phyloP scores from a whole-genome alignment of 352 stramenopile genomes.

The Blastocystis sp. region DNA sequence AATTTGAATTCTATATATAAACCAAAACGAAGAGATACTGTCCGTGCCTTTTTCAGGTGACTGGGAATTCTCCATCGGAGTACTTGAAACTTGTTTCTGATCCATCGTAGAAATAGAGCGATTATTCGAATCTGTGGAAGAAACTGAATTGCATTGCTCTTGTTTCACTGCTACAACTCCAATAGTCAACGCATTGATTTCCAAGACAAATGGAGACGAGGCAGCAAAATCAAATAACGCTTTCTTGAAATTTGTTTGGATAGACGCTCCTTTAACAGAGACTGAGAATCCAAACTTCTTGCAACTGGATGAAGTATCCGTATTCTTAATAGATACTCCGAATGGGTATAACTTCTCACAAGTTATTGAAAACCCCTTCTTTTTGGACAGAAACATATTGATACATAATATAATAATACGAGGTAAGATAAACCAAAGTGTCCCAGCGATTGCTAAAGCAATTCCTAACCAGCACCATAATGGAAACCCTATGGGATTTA shows the following conservation, averaged over 20 bases:
- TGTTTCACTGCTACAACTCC: not conserved
- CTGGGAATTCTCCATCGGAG: not conserved
- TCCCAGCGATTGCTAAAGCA: not conserved
- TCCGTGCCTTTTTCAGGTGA: not conserved
- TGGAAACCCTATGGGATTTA: not conserved
- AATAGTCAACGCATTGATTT: not conserved
- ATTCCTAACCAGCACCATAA: not conserved
- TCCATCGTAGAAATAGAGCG: not conserved
- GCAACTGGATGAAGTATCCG: not conserved
- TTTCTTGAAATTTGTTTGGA: slow-evolving; percentile 42
- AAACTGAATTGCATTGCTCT: not conserved
- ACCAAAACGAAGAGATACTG: not conserved
- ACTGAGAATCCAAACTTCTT: not conserved
- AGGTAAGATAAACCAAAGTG: not conserved
- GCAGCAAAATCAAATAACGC: not conserved
- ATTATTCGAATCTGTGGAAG: not conserved
- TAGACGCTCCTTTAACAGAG: not conserved
- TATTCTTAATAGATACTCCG: not conserved
- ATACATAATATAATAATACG: not conserved
- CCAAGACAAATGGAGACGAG: slow-evolving; percentile 36
- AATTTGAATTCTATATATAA: not conserved
- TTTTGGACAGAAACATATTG: slow-evolving; percentile 16
- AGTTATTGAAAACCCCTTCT: slow-evolving; percentile 38
- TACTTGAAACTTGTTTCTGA: not conserved
- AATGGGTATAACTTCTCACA: slow-evolving; percentile 33